These are phyloP conservation scores for Candida sanyaensis DNA, from an alignment of 1,139 yeast species.

Conservation along the genomic window DNA sequence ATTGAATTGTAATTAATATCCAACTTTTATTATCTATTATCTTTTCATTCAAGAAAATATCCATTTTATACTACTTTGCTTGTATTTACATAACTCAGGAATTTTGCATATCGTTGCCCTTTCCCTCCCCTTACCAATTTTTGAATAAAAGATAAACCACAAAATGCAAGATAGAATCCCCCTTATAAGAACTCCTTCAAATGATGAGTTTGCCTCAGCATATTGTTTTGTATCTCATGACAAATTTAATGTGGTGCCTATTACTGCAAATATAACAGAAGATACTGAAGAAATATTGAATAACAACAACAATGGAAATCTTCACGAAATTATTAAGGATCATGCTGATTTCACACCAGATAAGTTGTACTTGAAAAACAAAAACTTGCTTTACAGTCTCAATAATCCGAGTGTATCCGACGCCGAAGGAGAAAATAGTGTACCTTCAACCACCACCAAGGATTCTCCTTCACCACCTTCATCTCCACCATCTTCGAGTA, in stretches of 20 bases:
- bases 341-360: conserved; percentile 18
- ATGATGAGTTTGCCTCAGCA: conserved; percentile 16
- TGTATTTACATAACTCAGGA: too few relatives aligned
- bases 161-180: not conserved
- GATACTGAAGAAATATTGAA: conserved; percentile 1
- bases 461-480: conserved; percentile 13
- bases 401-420: conserved; percentile 49
- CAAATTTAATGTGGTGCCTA: conserved; percentile 41
- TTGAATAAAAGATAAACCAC: not conserved
- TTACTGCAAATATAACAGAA: conserved; percentile 12
- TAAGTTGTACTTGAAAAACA: conserved; percentile 34
- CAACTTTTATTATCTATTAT: too few relatives aligned
- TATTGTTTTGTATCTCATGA: conserved; percentile 44
- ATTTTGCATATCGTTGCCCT: not conserved
- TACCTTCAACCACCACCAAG: conserved; percentile 3
- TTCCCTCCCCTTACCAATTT: not conserved
- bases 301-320: not conserved
- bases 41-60: not conserved
- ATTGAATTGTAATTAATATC: too few relatives aligned
- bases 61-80: not conserved
- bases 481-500: conserved; percentile 16
- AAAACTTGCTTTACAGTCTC: conserved; percentile 41
- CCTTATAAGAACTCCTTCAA: not conserved
- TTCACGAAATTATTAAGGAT: conserved; percentile 11
- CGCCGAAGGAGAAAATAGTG: conserved; percentile 30